Conservation (phyloP, 306 rosid genomes). For the Adenanthera pavonina region DNA sequence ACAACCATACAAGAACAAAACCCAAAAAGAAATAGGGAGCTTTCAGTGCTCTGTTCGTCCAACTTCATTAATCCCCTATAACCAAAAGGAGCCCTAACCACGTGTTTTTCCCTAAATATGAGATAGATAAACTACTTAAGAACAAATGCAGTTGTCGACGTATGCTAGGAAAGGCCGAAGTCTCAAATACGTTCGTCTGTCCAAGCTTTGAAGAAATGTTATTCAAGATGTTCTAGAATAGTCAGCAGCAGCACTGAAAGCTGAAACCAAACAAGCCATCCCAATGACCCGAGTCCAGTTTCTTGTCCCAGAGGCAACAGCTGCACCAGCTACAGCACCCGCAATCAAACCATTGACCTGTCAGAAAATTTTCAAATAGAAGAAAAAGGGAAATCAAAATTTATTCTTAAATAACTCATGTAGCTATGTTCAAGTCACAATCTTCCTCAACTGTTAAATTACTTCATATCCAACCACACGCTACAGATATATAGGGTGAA, state of each 20-base stretch:
- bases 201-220: constrained; percentile 7
- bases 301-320: constrained; percentile 72
- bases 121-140: background rate
- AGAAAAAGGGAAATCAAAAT: background rate
- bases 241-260: constrained; percentile 68
- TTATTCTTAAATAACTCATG: constrained; percentile 27
- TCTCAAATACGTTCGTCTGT: constrained; percentile 7
- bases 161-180: constrained; percentile 2
- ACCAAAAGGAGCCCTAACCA: background rate
- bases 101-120: background rate
- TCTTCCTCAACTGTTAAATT: constrained; percentile 3
- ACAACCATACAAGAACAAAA: too few species aligned
- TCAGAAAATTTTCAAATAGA: constrained; percentile 5
- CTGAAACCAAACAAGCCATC: constrained; percentile 70
- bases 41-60: too few species aligned
- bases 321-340: constrained; percentile 81
- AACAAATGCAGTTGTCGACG: constrained; percentile 6
- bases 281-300: constrained; percentile 65
- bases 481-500: background rate
- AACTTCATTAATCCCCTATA: too few species aligned
- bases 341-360: constrained; percentile 86
- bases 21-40: too few species aligned
- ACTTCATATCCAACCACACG: constrained; percentile 1
- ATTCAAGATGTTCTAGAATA: constrained; percentile 55
- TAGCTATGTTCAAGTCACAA: constrained; percentile 2